These are phyloP conservation scores for Wickerhamiella alocasiicola DNA, from an alignment of 805 yeast species.

Conservation along the genomic window DNA sequence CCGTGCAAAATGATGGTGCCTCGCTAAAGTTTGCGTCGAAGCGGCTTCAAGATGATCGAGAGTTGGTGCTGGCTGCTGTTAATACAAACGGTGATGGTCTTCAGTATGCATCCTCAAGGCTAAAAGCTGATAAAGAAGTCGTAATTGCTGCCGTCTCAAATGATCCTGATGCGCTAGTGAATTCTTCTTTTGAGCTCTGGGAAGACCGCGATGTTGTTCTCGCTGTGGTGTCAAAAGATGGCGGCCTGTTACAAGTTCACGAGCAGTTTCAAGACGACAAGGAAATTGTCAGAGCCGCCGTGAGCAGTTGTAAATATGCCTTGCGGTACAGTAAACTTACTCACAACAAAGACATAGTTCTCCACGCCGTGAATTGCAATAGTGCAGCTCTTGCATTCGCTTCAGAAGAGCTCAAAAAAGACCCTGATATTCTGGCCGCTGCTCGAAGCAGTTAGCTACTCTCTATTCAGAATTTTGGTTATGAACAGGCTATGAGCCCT, in stretches of 20 bases:
- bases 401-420: conserved; percentile 5
- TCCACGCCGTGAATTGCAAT: conserved; percentile 2
- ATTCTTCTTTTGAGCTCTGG: neutral
- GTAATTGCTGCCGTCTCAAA: conserved; percentile 1
- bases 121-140: neutral
- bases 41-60: neutral
- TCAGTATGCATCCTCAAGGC: neutral
- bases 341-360: conserved; percentile 3
- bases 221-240: neutral
- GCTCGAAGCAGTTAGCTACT: too few species aligned
- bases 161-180: neutral
- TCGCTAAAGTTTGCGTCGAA: neutral
- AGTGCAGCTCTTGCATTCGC: conserved; percentile 5
- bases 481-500: too few species aligned
- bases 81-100: neutral
- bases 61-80: conserved; percentile 3
- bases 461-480: too few species aligned
- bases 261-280: conserved; percentile 3
- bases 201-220: neutral
- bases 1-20: neutral
- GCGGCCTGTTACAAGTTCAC: neutral
- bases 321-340: conserved; percentile 2
- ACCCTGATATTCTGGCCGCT: conserved; percentile 2
- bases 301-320: conserved; percentile 1
- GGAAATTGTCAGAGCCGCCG: conserved; percentile 8